Evolutionary conservation across 495 filamentous ascomycete genomes (phyloP).

Genomic region (Filosporella fistucella): DNA sequence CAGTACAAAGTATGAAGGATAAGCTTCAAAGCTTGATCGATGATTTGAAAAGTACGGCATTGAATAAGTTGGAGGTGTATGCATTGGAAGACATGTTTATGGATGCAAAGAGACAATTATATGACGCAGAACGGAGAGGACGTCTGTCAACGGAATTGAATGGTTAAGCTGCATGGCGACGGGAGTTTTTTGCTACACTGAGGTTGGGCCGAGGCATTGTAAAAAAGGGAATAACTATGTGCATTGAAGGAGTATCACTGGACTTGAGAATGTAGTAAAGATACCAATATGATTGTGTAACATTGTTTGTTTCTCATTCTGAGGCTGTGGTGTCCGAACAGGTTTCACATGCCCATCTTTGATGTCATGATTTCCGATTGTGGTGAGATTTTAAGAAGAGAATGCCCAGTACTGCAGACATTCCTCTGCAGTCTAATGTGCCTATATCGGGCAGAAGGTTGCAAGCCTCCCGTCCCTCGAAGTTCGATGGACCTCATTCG

Average conservation of each 20-base stretch:
- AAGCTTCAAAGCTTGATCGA: conserved; percentile 46
- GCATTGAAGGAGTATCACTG: conserved; percentile 10
- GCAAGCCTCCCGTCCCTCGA: too few species aligned
- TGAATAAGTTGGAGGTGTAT: conserved; percentile 48
- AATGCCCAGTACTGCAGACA: too few species aligned
- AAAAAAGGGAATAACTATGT: not conserved
- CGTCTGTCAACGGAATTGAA: conserved; percentile 5
- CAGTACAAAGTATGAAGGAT: conserved; percentile 34
- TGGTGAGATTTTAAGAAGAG: too few species aligned
- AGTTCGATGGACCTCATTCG: too few species aligned
- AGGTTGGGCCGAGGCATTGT: not conserved
- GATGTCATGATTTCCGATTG: too few species aligned
- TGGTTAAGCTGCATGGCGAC: conserved; percentile 19
- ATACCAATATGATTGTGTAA: conserved; percentile 13
- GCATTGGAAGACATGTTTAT: conserved; percentile 64
- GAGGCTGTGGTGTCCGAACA: too few species aligned
- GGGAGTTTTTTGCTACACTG: conserved; percentile 11
- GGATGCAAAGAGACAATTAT: conserved; percentile 59
- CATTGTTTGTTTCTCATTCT: too few species aligned
- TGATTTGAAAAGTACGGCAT: conserved; percentile 41
- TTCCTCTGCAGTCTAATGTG: too few species aligned
- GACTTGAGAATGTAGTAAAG: conserved; percentile 3
- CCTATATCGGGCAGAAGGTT: too few species aligned
- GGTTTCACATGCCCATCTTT: too few species aligned
- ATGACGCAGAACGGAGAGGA: conserved; percentile 53